Evolutionary conservation across 805 yeast species (phyloP), one percentile per base, ranked within the genome.

Genomic region (Candida qinlingensis): DNA sequence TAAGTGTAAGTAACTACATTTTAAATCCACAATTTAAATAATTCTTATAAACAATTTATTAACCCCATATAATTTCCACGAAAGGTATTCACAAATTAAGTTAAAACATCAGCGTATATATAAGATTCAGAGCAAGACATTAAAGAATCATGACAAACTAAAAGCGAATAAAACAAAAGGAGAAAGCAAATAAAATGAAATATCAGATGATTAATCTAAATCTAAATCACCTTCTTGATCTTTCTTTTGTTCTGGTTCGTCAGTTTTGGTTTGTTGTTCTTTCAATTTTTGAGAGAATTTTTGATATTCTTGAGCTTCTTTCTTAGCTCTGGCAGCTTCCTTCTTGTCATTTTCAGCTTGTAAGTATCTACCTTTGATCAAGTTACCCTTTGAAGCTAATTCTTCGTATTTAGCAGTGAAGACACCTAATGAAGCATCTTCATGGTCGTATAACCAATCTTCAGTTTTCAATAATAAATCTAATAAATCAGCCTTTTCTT

Each of bases 371-470:
- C 97, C 98, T 75, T 84, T 87, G 73, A 94, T 89, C 59, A 94
- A 75, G 79, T 94, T 92, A 70, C 99, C 99, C 60, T 84, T 76
- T 39, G 96, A 80, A 41, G 97, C 96, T 65, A 94, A 83, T 73
- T 94, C 99, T 75, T 94, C 98, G 74, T 90, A 90, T 74, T 87
- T 91, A 65, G 99, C 98, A 72, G 95, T 84, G 79, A 92, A 94
- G 70, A 86, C 88, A 62, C 94, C 99, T 81, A 94, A 91, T 64
- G 91, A 79, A 54, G 97, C 81, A 70, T 94, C 99, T 67, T 87
- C 90, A 66, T 98, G 98, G 49, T 90, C 99, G 72, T 94, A 94
- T 64, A 94, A 81, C 99, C 99, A 94, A 66, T 92, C 97, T 79
- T 94, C 99, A 57, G 98, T 82, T 69, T 83, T 85, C 64, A 77